Conservation (phyloP, 1,284 basidiomycete species). For the Fomes fomentarius region DNA sequence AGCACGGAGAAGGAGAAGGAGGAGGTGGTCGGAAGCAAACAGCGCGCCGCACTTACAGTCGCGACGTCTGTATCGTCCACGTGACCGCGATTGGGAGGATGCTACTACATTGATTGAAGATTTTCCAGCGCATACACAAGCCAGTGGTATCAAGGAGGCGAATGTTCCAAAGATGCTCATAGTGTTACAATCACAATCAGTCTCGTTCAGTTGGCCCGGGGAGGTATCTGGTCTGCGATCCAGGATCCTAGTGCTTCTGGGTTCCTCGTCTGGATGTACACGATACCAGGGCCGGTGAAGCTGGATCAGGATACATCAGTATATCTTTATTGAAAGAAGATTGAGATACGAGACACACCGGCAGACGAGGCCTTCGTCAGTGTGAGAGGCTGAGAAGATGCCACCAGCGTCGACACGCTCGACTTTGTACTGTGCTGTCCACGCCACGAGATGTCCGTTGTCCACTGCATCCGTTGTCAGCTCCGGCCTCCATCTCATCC, state of each 20-base stretch:
- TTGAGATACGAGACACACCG: slow-evolving; percentile 26
- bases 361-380: slow-evolving; percentile 38
- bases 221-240: slow-evolving; percentile 33
- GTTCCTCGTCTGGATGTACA: slow-evolving; percentile 38
- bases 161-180: no score
- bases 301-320: slow-evolving; percentile 21
- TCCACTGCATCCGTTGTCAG: slow-evolving; percentile 24
- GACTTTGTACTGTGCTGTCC: slow-evolving; percentile 37
- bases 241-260: slow-evolving; percentile 33
- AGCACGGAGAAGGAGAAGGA: no score
- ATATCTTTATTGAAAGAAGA: no score
- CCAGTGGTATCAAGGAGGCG: no score
- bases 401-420: slow-evolving; percentile 37
- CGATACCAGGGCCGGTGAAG: slow-evolving; percentile 37
- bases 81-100: no score
- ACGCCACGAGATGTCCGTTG: slow-evolving; percentile 38
- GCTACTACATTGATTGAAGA: no score
- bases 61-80: no score
- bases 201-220: background rate
- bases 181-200: no score
- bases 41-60: no score
- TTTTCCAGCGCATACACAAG: no score
- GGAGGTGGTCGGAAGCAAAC: no score
- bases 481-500: background rate
- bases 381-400: slow-evolving; percentile 31